phyloP scores from a whole-genome alignment of 2,329 filamentous ascomycete genomes.

The Penicillium sp. region DNA sequence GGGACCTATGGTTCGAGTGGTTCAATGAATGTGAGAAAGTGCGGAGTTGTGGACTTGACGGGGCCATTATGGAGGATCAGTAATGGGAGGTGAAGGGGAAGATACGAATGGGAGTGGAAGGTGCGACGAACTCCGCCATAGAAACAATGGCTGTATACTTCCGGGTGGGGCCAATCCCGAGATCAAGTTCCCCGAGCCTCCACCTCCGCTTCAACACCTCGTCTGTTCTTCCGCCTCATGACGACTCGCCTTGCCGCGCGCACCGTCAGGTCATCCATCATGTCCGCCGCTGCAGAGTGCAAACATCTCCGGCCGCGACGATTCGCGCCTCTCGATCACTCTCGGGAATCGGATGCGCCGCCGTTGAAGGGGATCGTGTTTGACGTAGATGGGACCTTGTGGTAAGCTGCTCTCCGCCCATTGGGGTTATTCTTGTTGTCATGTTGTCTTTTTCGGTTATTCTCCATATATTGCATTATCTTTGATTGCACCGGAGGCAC shows the following conservation, averaged over 20 bases:
- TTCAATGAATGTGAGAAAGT: not conserved
- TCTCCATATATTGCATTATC: not conserved
- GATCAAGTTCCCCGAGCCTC: not conserved
- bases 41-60: not conserved
- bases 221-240: not conserved
- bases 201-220: not conserved
- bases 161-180: no score
- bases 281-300: slow-evolving; percentile 20
- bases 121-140: not conserved
- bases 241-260: slow-evolving; percentile 1
- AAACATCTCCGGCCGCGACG: slow-evolving; percentile 37
- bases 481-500: not conserved
- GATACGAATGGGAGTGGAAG: not conserved
- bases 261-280: slow-evolving; percentile 12
- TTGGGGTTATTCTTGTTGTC: not conserved
- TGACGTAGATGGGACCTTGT: slow-evolving; percentile 93
- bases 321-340: slow-evolving; percentile 52
- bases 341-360: slow-evolving; percentile 36
- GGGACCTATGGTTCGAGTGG: not conserved
- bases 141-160: not conserved
- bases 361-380: slow-evolving; percentile 67
- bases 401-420: slow-evolving; percentile 55
- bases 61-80: not conserved
- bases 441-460: not conserved
- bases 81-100: not conserved